Percentiles rank a stretch among this genome's conserved stretches.
phyloP scores from a whole-genome alignment of 2,329 filamentous ascomycete genomes.

The Colletotrichum melonis region DNA sequence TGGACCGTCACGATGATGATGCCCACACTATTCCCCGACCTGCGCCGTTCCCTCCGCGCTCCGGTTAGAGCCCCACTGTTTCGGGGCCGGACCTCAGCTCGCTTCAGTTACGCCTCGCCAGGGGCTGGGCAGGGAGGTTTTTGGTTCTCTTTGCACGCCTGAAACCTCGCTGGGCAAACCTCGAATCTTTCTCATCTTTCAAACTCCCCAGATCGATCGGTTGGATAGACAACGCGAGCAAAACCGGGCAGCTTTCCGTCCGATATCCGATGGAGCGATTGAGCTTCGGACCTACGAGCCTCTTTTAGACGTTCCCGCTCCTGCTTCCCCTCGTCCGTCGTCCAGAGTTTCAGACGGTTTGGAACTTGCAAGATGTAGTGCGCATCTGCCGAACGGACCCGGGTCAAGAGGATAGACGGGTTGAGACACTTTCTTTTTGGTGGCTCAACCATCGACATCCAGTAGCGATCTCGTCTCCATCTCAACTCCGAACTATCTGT shows the following conservation, averaged over 20 bases:
- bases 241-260: background rate
- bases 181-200: background rate
- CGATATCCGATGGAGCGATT: background rate
- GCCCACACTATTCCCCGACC: background rate
- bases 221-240: constrained; percentile 25
- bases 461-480: background rate
- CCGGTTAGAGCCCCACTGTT: constrained; percentile 5
- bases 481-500: background rate
- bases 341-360: background rate
- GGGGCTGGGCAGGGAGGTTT: background rate
- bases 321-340: background rate
- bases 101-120: constrained; percentile 5
- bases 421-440: background rate
- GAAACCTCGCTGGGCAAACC: constrained; percentile 3
- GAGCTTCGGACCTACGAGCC: background rate
- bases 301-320: background rate
- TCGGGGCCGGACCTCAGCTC: constrained; percentile 10
- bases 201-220: constrained; percentile 9
- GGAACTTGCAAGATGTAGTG: background rate
- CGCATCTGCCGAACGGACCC: background rate
- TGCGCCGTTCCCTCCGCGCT: background rate
- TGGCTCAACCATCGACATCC: background rate
- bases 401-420: background rate
- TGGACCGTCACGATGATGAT: background rate
- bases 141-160: background rate